A percentile compares a stretch with the other conserved stretches of the same genome.
Evolutionary conservation across 1,139 yeast genomes (phyloP).

Genomic region (Candida neerlandica): DNA sequence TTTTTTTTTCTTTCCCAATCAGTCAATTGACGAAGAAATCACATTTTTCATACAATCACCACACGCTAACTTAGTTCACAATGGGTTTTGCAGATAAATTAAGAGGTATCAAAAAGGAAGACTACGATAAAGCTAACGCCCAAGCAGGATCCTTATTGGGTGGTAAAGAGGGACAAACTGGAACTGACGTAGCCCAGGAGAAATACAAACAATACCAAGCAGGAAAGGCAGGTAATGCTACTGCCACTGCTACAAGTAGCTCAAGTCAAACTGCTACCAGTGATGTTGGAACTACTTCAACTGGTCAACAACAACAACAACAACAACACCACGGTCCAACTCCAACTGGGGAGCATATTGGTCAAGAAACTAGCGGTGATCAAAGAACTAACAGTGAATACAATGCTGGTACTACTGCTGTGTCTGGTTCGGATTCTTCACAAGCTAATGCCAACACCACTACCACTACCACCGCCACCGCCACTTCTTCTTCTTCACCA

Average conservation of each 20-base stretch:
- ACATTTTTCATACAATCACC: no score
- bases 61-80: no score
- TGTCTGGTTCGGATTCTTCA: neutral
- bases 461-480: neutral
- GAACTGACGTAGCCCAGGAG: slow-evolving; percentile 16
- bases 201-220: slow-evolving; percentile 12
- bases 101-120: slow-evolving; percentile 15
- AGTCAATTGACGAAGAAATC: no score
- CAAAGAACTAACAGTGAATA: slow-evolving; percentile 4
- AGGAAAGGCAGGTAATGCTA: slow-evolving; percentile 3
- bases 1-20: no score
- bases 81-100: slow-evolving; percentile 17
- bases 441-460: neutral
- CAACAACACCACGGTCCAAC: no score
- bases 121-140: slow-evolving; percentile 12
- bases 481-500: neutral
- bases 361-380: slow-evolving; percentile 15
- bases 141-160: slow-evolving; percentile 15
- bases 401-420: slow-evolving; percentile 9
- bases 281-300: slow-evolving; percentile 12
- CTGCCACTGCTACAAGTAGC: neutral
- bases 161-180: slow-evolving; percentile 16
- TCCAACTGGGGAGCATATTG: no score
- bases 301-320: slow-evolving; percentile 14
- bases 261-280: neutral